These are phyloP conservation scores for Fusarium coffeatum DNA, from an alignment of 2,329 filamentous ascomycete genomes.

Conservation along the genomic window DNA sequence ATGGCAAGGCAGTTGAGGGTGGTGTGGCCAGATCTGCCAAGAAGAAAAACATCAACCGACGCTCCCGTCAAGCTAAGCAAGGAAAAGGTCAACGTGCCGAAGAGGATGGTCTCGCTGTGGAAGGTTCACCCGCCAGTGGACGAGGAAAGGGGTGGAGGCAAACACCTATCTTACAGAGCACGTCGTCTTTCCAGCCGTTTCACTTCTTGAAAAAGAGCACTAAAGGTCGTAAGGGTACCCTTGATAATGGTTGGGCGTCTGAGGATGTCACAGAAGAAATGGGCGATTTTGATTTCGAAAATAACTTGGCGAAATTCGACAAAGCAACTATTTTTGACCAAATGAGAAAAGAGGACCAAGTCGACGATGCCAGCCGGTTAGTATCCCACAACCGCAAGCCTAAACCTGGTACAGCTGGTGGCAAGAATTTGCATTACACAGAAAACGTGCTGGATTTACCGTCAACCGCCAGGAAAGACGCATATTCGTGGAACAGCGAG, in stretches of 20 bases:
- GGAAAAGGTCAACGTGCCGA: conserved; percentile 46
- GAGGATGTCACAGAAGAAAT: conserved; percentile 96
- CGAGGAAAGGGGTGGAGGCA: conserved; percentile 69
- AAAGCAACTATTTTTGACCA: conserved; percentile 92
- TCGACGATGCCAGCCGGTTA: conserved; percentile 90
- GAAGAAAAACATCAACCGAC: conserved; percentile 50
- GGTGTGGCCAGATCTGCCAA: conserved; percentile 43
- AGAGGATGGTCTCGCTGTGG: conserved; percentile 43
- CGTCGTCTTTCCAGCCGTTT: conserved; percentile 71
- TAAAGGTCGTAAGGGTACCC: conserved; percentile 57
- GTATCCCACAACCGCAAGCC: conserved; percentile 85
- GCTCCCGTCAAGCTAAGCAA: conserved; percentile 50
- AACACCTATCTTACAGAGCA: conserved; percentile 70
- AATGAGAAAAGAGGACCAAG: conserved; percentile 86
- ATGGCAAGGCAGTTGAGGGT: conserved; percentile 36
- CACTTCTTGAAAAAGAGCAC: conserved; percentile 68
- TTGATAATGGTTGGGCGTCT: conserved; percentile 89
- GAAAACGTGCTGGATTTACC: conserved; percentile 87
- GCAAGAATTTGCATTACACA: conserved; percentile 90
- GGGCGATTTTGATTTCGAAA: conserved; percentile 94
- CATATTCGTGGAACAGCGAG: conserved; percentile 79
- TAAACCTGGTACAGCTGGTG: conserved; percentile 77
- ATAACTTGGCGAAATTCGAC: conserved; percentile 92
- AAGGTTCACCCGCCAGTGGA: conserved; percentile 46
- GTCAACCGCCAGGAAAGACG: conserved; percentile 54